Conservation (phyloP, 441 rosid species). For the Populus trichocarpa region DNA sequence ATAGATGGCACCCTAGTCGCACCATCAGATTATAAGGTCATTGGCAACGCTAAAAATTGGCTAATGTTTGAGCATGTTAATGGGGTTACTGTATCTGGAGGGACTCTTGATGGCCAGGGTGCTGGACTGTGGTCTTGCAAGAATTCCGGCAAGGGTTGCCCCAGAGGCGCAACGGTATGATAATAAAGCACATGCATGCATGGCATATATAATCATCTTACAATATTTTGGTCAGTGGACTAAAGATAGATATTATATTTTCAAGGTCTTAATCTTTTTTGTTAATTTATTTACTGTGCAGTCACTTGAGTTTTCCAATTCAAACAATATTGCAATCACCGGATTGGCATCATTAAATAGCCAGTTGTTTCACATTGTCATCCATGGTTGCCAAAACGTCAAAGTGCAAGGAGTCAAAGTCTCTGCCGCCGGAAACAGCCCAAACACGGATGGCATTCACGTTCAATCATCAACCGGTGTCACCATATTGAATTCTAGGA, state of each 20-base stretch:
- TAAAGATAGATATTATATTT: no score
- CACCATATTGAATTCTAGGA: no score
- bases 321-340: conserved; percentile 47
- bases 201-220: no score
- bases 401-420: conserved; percentile 37
- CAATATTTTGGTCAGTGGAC: no score
- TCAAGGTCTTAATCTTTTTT: conserved; percentile 8
- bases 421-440: conserved; percentile 34
- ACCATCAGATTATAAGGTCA: neutral
- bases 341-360: conserved; percentile 59
- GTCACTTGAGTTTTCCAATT: conserved; percentile 20
- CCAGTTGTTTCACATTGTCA: conserved; percentile 42
- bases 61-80: no score
- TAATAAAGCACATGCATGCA: neutral
- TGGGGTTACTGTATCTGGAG: no score
- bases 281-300: neutral
- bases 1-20: neutral
- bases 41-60: no score
- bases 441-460: conserved; percentile 44
- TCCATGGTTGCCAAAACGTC: conserved; percentile 43
- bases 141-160: conserved; percentile 34
- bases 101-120: no score
- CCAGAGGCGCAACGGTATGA: conserved; percentile 59
- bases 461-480: conserved; percentile 31
- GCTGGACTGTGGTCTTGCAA: no score